phyloP scores from a whole-genome alignment of 495 filamentous ascomycete genomes.

The Xylaria flabelliformis region DNA sequence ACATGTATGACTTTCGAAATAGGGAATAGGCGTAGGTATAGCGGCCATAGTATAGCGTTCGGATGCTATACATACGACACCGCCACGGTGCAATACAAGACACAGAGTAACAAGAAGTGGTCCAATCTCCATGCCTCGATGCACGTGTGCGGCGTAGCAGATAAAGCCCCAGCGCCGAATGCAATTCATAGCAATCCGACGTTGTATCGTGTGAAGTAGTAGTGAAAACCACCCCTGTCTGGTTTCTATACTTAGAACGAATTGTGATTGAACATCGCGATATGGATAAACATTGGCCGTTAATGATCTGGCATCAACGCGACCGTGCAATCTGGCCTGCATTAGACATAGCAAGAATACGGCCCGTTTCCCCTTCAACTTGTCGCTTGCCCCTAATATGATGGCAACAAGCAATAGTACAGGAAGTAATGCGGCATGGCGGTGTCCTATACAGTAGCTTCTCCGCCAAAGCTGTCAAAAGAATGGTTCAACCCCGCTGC shows the following conservation, averaged over 20 bases:
- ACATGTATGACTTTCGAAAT: background rate
- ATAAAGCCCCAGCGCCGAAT: background rate
- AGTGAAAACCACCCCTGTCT: slow-evolving; percentile 2
- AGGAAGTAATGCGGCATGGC: background rate
- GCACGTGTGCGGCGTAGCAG: slow-evolving; percentile 23
- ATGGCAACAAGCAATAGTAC: background rate
- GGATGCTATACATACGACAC: slow-evolving; percentile 8
- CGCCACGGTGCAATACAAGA: background rate
- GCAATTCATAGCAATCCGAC: slow-evolving; percentile 3
- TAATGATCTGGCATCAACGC: slow-evolving; percentile 12
- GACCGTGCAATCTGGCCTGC: slow-evolving; percentile 17
- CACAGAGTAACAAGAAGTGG: background rate
- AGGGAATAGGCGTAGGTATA: slow-evolving; percentile 5
- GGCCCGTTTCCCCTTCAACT: background rate
- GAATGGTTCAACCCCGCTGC: slow-evolving; percentile 9
- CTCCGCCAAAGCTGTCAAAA: background rate
- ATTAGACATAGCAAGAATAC: slow-evolving; percentile 4
- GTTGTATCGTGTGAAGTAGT: slow-evolving; percentile 19
- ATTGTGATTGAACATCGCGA: background rate
- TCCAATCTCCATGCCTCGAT: slow-evolving; percentile 5
- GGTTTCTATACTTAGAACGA: slow-evolving; percentile 23
- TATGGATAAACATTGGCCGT: slow-evolving; percentile 4
- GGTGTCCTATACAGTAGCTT: slow-evolving; percentile 1
- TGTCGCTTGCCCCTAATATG: slow-evolving; percentile 1
- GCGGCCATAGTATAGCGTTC: background rate